These are phyloP conservation scores for Monosporascus sp. DNA, from an alignment of 2,329 filamentous ascomycete genomes.

Conservation along the genomic window DNA sequence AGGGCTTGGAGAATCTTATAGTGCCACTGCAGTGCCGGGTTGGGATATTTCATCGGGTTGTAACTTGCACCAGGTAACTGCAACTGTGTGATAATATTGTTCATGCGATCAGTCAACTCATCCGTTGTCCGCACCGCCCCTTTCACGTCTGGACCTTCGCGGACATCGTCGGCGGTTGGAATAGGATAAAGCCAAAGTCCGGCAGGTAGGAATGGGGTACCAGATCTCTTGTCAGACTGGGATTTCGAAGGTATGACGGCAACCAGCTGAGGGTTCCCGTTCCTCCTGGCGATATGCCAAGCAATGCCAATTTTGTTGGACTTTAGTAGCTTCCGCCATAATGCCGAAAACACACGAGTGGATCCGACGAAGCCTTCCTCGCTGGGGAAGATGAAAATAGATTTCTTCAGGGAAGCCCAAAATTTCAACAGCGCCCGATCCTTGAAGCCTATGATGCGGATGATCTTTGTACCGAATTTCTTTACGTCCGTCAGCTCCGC, in stretches of 20 bases:
- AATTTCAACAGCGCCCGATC: conserved; percentile 66
- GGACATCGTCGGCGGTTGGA: conserved; percentile 84
- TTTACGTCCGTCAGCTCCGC: conserved; percentile 78
- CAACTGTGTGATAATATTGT: conserved; percentile 74
- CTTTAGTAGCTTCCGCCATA: conserved; percentile 80
- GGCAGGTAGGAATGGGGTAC: conserved; percentile 68
- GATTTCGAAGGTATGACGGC: conserved; percentile 75
- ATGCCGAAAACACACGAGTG: conserved; percentile 83
- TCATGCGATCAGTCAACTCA: conserved; percentile 74
- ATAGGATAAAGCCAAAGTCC: conserved; percentile 87
- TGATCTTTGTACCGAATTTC: conserved; percentile 74
- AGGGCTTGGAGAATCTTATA: conserved; percentile 90
- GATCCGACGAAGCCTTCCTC: conserved; percentile 89
- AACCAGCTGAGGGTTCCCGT: conserved; percentile 73
- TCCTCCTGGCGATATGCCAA: conserved; percentile 82
- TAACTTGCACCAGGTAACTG: conserved; percentile 84
- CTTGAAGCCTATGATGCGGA: conserved; percentile 94
- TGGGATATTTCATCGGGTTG: conserved; percentile 83
- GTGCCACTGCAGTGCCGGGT: conserved; percentile 93
- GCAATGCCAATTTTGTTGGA: conserved; percentile 78
- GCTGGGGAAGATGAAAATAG: conserved; percentile 89
- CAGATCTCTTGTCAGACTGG: conserved; percentile 57
- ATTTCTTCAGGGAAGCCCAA: conserved; percentile 83
- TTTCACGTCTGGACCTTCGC: conserved; percentile 62
- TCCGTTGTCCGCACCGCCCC: conserved; percentile 56